These are phyloP conservation scores for Phytophthora crassamura DNA, from an alignment of 352 stramenopile species.

Conservation along the genomic window DNA sequence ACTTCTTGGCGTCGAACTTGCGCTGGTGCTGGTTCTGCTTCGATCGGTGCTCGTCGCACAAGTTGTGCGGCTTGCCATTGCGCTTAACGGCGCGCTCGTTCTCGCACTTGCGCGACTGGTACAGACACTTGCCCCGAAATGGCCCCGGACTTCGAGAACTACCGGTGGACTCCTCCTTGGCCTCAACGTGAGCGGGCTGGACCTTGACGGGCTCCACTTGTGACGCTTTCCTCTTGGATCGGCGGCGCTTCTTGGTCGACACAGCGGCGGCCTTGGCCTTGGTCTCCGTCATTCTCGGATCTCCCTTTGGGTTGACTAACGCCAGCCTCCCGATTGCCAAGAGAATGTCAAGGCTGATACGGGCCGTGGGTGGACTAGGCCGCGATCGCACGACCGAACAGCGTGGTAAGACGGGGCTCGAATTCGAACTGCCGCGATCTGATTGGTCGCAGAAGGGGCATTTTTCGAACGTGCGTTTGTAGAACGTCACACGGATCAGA, in stretches of 20 bases:
- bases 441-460: constrained; percentile 26
- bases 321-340: constrained; percentile 26
- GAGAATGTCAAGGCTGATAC: constrained; percentile 30
- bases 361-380: constrained; percentile 25
- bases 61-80: constrained; percentile 80
- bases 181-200: not conserved
- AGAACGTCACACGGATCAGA: constrained; percentile 29
- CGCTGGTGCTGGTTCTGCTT: constrained; percentile 88
- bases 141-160: constrained; percentile 15
- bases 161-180: not conserved
- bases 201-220: constrained; percentile 2
- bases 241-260: too few species aligned
- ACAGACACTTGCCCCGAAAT: constrained; percentile 75
- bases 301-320: not conserved
- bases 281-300: too few species aligned
- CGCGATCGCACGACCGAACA: constrained; percentile 26
- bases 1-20: constrained; percentile 87
- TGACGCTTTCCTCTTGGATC: too few species aligned
- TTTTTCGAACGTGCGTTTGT: constrained; percentile 15
- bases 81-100: constrained; percentile 82
- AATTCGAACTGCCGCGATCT: constrained; percentile 17
- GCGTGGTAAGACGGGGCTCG: constrained; percentile 7
- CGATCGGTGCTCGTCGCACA: constrained; percentile 76
- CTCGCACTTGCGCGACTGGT: constrained; percentile 83
- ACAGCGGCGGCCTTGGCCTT: too few species aligned